Evolutionary conservation across 768 basidiomycete genomes (phyloP).

Genomic region (Mycena leptocephala): DNA sequence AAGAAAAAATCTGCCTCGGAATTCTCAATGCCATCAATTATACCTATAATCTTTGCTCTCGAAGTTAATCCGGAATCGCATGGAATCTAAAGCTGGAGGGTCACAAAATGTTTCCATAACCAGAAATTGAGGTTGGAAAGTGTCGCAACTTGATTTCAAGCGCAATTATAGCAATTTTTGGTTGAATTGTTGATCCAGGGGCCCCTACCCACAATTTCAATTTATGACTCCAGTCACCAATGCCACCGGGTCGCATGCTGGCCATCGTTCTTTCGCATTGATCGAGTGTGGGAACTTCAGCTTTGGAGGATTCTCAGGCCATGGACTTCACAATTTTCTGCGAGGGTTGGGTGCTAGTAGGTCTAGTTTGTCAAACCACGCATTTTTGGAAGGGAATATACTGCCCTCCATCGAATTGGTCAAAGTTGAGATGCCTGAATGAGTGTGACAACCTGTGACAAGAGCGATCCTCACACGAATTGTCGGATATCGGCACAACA

Average conservation of each 20-base stretch:
- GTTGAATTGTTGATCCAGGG: neutral
- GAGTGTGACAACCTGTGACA: neutral
- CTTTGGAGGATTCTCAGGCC: neutral
- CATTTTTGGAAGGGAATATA: neutral
- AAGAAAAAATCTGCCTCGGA: too few species aligned
- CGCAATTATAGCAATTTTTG: neutral
- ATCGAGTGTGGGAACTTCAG: neutral
- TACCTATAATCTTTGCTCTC: too few species aligned
- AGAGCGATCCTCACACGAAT: too few species aligned
- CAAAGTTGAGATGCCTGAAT: neutral
- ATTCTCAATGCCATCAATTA: too few species aligned
- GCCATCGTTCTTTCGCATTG: neutral
- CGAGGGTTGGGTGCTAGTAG: neutral
- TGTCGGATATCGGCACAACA: neutral
- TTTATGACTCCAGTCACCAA: neutral
- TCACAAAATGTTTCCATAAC: neutral
- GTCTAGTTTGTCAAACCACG: neutral
- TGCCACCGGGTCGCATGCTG: neutral
- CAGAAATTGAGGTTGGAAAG: neutral
- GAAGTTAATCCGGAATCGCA: too few species aligned
- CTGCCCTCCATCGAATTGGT: neutral
- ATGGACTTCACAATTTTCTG: neutral
- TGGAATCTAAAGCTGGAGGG: too few species aligned
- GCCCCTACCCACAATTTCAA: too few species aligned
- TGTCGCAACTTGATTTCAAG: neutral